Conservation (phyloP, 495 filamentous ascomycete genomes). For the Podospora comata region DNA sequence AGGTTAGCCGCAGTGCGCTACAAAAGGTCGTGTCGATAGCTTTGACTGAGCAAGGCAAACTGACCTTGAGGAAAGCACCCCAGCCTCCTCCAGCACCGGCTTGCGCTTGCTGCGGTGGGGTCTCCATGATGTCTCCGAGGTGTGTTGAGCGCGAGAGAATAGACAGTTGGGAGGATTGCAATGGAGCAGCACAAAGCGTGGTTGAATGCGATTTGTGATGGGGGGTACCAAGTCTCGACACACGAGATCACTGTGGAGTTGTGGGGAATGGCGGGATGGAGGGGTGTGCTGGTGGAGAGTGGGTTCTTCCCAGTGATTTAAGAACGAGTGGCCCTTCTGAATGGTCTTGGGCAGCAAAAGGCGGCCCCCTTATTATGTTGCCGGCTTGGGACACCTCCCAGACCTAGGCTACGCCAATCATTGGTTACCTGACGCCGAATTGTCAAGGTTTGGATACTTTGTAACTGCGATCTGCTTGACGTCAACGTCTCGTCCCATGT, state of each 20-base stretch:
- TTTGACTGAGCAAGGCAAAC: conserved; percentile 6
- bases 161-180: background rate
- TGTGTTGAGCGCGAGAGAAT: background rate
- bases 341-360: background rate
- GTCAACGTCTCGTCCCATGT: no score
- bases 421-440: background rate
- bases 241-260: background rate
- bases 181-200: background rate
- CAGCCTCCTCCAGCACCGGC: conserved; percentile 42
- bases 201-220: background rate
- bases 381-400: background rate
- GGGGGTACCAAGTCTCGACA: background rate
- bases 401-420: background rate
- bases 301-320: background rate
- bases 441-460: background rate
- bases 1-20: conserved; percentile 4
- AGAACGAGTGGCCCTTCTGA: background rate
- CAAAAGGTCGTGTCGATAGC: background rate
- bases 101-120: conserved; percentile 35
- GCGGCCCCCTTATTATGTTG: background rate
- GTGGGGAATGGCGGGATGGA: background rate
- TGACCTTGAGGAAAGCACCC: conserved; percentile 53
- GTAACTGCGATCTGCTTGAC: background rate
- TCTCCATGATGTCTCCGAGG: conserved; percentile 23
- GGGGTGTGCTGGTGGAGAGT: background rate